Percentiles rank a stretch among this genome's conserved stretches.
Evolutionary conservation across 148 eudicot species (phyloP).

Genomic region (Amaranthus cruentus): DNA sequence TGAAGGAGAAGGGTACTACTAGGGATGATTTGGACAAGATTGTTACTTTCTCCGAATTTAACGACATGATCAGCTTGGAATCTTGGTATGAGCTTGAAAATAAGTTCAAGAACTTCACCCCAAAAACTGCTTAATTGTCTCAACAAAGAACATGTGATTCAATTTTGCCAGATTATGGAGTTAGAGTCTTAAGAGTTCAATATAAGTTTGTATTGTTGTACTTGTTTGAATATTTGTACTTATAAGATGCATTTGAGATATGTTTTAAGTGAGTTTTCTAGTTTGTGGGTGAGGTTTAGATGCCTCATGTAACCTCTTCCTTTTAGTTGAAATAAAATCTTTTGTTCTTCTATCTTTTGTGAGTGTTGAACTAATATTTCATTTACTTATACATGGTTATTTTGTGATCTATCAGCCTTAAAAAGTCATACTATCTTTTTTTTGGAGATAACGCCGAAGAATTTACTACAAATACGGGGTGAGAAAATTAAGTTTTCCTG

Average conservation of each 20-base stretch:
- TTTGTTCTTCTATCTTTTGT: neutral
- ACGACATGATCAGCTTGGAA: slow-evolving; percentile 24
- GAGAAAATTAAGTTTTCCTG: no score
- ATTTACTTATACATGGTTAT: no score
- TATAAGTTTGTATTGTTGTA: no score
- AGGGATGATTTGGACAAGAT: slow-evolving; percentile 28
- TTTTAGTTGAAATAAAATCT: neutral
- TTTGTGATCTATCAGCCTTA: no score
- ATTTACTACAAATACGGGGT: no score
- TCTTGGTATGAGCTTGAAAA: slow-evolving; percentile 26
- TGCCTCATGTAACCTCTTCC: neutral
- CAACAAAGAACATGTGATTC: neutral
- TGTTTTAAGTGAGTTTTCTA: neutral
- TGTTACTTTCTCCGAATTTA: slow-evolving; percentile 25
- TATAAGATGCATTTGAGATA: neutral
- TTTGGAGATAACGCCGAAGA: no score
- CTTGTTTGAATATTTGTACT: neutral
- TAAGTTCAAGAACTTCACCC: slow-evolving; percentile 16
- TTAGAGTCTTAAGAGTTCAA: neutral
- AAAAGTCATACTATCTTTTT: no score
- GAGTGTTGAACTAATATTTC: neutral
- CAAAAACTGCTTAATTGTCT: slow-evolving; percentile 13
- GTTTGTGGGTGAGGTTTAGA: neutral
- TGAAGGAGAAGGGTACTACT: slow-evolving; percentile 28
- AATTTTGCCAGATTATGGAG: neutral